These are phyloP conservation scores for Saccharomycopsis selenospora DNA, from an alignment of 805 yeast species.

Conservation along the genomic window DNA sequence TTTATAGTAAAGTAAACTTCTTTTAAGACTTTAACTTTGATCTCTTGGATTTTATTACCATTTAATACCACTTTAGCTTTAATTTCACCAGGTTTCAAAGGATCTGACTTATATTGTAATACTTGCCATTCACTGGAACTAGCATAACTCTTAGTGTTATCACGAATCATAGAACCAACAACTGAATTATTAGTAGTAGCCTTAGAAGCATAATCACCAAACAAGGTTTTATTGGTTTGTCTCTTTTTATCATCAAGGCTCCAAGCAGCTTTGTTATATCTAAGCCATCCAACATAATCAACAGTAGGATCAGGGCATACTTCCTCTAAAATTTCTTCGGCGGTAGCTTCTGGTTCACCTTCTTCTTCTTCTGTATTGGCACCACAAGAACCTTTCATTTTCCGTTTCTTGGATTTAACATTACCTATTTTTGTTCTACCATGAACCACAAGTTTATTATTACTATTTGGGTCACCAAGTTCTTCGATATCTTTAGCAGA, in stretches of 20 bases:
- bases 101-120: constrained; percentile 56
- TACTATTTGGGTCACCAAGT: constrained; percentile 36
- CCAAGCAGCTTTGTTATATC: constrained; percentile 87
- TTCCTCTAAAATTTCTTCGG: constrained; percentile 40
- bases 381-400: constrained; percentile 27
- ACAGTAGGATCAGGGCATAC: constrained; percentile 59
- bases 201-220: constrained; percentile 55
- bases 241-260: constrained; percentile 63
- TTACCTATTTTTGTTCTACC: constrained; percentile 30
- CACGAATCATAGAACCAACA: constrained; percentile 63
- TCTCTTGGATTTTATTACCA: constrained; percentile 63
- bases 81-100: constrained; percentile 59
- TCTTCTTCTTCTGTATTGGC: constrained; percentile 40
- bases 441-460: constrained; percentile 26
- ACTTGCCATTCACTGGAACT: constrained; percentile 75
- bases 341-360: constrained; percentile 22
- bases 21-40: constrained; percentile 69
- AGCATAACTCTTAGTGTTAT: constrained; percentile 73
- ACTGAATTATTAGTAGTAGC: constrained; percentile 33
- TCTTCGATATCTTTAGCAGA: constrained; percentile 68
- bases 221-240: constrained; percentile 63
- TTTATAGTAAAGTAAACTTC: constrained; percentile 63
- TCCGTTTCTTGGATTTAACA: constrained; percentile 31
- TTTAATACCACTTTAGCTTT: constrained; percentile 65
- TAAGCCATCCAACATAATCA: constrained; percentile 62